A percentile compares a stretch with the other conserved stretches of the same genome.
phyloP scores from a whole-genome alignment of 1,139 yeast species.

The Eremothecium cymbalariae region DNA sequence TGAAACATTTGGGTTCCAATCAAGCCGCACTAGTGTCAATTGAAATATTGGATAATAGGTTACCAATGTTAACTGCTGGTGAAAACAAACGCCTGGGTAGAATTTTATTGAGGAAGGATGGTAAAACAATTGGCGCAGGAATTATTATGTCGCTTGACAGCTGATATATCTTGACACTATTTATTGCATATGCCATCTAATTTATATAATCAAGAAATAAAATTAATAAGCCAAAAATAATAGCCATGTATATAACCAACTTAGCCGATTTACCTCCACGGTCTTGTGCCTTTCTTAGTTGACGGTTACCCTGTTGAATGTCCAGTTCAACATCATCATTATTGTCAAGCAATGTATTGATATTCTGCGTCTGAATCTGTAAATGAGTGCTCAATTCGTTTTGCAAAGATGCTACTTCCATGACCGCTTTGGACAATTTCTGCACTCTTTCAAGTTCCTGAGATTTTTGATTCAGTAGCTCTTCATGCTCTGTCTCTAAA shows the following conservation, averaged over 20 bases:
- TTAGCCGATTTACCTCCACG: constrained; percentile 66
- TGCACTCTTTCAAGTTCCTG: constrained; percentile 64
- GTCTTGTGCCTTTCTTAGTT: constrained; percentile 60
- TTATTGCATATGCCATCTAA: constrained; percentile 10
- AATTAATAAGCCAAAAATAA: constrained; percentile 54
- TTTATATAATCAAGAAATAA: constrained; percentile 48
- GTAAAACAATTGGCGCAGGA: constrained; percentile 86
- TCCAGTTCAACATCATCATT: constrained; percentile 65
- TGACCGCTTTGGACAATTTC: constrained; percentile 65
- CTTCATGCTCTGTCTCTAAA: constrained; percentile 64
- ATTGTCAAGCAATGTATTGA: constrained; percentile 56
- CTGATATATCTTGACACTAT: constrained; percentile 3
- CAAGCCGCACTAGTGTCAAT: constrained; percentile 68
- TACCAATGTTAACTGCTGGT: constrained; percentile 55
- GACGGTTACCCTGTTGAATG: constrained; percentile 65
- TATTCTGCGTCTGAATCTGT: constrained; percentile 66
- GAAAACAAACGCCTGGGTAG: constrained; percentile 67
- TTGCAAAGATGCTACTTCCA: constrained; percentile 74
- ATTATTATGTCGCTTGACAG: constrained; percentile 8
- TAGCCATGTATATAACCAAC: constrained; percentile 52
- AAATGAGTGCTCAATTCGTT: constrained; percentile 70
- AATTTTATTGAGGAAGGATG: constrained; percentile 77
- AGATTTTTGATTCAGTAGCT: constrained; percentile 50
- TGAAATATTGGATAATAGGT: constrained; percentile 43
- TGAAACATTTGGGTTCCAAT: constrained; percentile 64